phyloP scores from a whole-genome alignment of 768 basidiomycete species.

The Psilocybe tampanensis region DNA sequence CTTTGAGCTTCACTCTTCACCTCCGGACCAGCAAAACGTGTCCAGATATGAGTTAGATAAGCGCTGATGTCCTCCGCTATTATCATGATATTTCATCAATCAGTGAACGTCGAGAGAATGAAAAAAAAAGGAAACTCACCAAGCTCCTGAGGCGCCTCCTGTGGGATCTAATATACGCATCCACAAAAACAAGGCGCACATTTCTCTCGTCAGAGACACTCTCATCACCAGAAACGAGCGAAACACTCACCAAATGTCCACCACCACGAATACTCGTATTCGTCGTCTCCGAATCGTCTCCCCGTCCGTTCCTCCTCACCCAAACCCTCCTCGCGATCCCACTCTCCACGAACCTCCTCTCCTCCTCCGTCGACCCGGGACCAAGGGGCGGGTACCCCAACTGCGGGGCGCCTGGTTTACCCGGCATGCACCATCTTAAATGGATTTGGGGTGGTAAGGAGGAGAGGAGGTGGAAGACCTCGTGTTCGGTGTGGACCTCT shows the following conservation, averaged over 20 bases:
- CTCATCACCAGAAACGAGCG: background rate
- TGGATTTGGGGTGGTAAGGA: conserved; percentile 34
- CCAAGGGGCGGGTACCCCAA: conserved; percentile 28
- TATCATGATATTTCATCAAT: background rate
- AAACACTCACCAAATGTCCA: conserved; percentile 45
- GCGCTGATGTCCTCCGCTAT: background rate
- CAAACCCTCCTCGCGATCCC: conserved; percentile 41
- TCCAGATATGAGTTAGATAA: background rate
- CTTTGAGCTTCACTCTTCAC: too few species aligned
- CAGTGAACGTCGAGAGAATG: background rate
- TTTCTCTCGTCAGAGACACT: too few species aligned
- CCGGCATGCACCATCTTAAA: conserved; percentile 60
- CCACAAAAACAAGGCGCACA: background rate
- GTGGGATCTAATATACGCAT: conserved; percentile 36
- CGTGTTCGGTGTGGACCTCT: conserved; percentile 43
- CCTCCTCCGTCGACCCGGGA: background rate
- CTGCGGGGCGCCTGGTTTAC: conserved; percentile 35
- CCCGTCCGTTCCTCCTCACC: conserved; percentile 26
- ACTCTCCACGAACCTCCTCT: conserved; percentile 20
- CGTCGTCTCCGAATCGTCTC: conserved; percentile 35
- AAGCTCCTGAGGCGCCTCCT: conserved; percentile 39
- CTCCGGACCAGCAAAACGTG: too few species aligned
- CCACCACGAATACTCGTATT: conserved; percentile 40
- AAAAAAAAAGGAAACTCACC: conserved; percentile 13
- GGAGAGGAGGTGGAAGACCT: conserved; percentile 44